Base-by-base conservation (phyloP, 345 rosid genomes). In the Syzygium aromaticum region DNA sequence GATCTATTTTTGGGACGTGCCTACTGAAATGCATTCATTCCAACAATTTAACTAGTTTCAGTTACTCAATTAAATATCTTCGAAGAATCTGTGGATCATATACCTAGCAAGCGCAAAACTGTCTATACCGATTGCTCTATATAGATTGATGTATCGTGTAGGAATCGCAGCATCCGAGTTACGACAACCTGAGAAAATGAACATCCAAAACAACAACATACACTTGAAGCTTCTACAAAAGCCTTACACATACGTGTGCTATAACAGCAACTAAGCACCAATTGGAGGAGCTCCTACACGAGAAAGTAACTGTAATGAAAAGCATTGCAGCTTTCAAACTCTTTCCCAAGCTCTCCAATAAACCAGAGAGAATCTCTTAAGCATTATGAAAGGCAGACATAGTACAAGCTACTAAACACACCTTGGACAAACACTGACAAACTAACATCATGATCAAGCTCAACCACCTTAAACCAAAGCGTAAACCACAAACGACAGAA, bases 171-270 rank as follows among this genome's bases (percentile, higher is more conserved):
- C 64, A 59, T 59, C 64, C 28, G 3, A 59, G 1, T 59, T 2
- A 2, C 64, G 3, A 59, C 3, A 0, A 59, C 64, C 64, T 12
- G 30, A 59, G 16, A 59, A 59, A 1, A 25, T 5, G 2, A 0
- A 27, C 3, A 59, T 59, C 3, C 7, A 25, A 25, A 57, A 57
- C 1, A 57, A 56, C 2, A 4, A 25, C 7, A 57, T 59, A 3
- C 1, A 30, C 30, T 2, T 0, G 27, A 59, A 59, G 64, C 28
- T 25, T 59, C 25, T 4, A 1, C 28, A 0, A 59, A 59, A 59
- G 1, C 30, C 64, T 2, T 0, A 11, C 11, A 11, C 3, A 59
- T 59, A 59, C 8, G n/a, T 15, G 0, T 5, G 30, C 1, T 27
- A 25, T 4, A 27, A 59, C 64, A 5, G 27, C 30, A 59, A 2